Percentiles rank a stretch among this genome's conserved stretches.
These are phyloP conservation scores for Aplosporella prunicola DNA, from an alignment of 2,329 filamentous ascomycete genomes.

Conservation along the genomic window DNA sequence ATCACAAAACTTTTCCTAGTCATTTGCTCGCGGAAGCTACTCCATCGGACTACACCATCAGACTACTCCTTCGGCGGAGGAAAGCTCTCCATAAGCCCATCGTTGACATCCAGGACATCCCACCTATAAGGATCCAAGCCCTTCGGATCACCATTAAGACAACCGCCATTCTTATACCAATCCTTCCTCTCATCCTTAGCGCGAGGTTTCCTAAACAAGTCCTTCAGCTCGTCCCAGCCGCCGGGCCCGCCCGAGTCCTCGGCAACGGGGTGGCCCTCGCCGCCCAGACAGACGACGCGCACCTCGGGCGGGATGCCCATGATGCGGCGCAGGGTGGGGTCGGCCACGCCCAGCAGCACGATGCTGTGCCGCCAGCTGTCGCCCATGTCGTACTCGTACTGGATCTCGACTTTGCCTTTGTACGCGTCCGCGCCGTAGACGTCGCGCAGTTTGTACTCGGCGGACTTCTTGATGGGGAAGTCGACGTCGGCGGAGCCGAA, in stretches of 20 bases:
- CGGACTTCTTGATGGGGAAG: background rate
- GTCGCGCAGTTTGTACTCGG: background rate
- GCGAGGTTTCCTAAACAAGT: slow-evolving; percentile 1
- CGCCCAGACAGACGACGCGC: background rate
- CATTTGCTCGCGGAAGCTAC: too few species aligned
- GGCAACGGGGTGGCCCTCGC: slow-evolving; percentile 1
- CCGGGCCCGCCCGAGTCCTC: slow-evolving; percentile 1
- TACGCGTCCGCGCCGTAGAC: background rate
- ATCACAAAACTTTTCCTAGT: too few species aligned
- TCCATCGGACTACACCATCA: too few species aligned
- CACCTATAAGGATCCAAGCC: slow-evolving; percentile 5
- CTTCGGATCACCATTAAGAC: slow-evolving; percentile 1
- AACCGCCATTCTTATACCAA: slow-evolving; percentile 6
- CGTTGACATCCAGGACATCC: slow-evolving; percentile 5
- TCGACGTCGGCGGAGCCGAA: too few species aligned
- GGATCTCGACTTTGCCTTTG: background rate
- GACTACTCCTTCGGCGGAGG: too few species aligned
- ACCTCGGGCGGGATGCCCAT: background rate
- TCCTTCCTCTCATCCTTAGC: slow-evolving; percentile 4
- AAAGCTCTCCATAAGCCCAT: background rate
- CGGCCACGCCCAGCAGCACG: background rate
- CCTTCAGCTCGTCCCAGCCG: slow-evolving; percentile 8
- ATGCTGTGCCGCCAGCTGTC: slow-evolving; percentile 1
- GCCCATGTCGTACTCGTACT: slow-evolving; percentile 6
- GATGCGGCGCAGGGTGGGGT: background rate